These are phyloP conservation scores for Cystofilobasidium macerans DNA, from an alignment of 768 basidiomycete genomes.

Conservation along the genomic window DNA sequence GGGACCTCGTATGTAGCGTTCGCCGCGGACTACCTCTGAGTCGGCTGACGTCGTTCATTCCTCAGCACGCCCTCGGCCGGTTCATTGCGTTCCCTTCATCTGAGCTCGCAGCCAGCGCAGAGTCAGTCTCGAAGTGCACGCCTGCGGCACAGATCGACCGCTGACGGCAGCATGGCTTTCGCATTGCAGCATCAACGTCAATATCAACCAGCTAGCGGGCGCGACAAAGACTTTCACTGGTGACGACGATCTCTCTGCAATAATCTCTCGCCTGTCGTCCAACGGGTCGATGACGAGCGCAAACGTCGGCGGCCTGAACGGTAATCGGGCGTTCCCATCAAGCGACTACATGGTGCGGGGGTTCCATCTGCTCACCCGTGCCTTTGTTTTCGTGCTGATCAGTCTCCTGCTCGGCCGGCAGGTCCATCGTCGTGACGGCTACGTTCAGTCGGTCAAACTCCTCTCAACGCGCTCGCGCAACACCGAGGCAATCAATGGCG, in stretches of 20 bases:
- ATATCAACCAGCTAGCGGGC: slow-evolving; percentile 46
- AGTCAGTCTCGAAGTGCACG: not conserved
- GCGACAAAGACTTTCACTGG: slow-evolving; percentile 51
- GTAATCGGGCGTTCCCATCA: slow-evolving; percentile 56
- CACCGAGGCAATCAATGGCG: slow-evolving; percentile 55
- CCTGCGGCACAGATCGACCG: not conserved
- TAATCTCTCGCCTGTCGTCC: slow-evolving; percentile 16
- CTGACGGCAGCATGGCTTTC: slow-evolving; percentile 33
- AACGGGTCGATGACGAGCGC: slow-evolving; percentile 38
- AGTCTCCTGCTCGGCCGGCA: too few species aligned
- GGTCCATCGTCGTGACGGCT: slow-evolving; percentile 54
- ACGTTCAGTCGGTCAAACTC: slow-evolving; percentile 55
- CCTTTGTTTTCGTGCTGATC: not conserved
- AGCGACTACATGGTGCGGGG: slow-evolving; percentile 57
- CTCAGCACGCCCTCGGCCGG: slow-evolving; percentile 52
- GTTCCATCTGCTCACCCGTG: not conserved
- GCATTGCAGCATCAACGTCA: slow-evolving; percentile 49
- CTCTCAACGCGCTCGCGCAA: slow-evolving; percentile 51
- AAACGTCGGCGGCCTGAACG: slow-evolving; percentile 48
- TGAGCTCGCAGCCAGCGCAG: slow-evolving; percentile 40
- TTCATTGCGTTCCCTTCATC: slow-evolving; percentile 57
- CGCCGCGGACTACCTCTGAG: slow-evolving; percentile 3
- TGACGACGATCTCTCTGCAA: slow-evolving; percentile 14
- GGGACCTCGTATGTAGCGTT: slow-evolving; percentile 53
- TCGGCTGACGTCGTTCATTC: slow-evolving; percentile 17